Evolutionary conservation across 768 basidiomycete species (phyloP).

Genomic region (Termitomyces sp.): DNA sequence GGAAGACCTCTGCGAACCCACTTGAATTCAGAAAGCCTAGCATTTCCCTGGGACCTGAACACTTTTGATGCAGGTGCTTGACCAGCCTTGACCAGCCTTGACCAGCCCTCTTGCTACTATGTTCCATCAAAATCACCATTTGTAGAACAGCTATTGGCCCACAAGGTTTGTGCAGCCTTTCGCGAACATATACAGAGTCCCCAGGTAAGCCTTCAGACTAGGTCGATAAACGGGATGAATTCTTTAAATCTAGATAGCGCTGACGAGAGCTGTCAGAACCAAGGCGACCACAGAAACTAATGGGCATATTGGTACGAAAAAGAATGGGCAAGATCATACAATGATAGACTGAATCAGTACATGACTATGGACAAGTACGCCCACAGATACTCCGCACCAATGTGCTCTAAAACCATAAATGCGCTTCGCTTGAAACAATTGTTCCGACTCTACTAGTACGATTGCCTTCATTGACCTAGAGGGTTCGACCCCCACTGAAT

Average conservation of each 20-base stretch:
- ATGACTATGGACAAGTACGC: neutral
- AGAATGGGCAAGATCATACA: neutral
- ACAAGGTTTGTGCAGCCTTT: neutral
- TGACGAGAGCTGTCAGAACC: neutral
- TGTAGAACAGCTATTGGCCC: neutral
- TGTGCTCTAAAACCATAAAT: neutral
- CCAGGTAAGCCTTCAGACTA: neutral
- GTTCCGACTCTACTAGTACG: neutral
- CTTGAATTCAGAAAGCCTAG: neutral
- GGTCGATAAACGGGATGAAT: neutral
- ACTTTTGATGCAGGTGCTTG: neutral
- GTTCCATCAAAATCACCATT: neutral
- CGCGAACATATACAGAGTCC: neutral
- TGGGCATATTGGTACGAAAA: neutral
- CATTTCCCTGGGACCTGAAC: neutral
- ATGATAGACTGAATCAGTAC: neutral
- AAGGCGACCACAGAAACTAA: neutral
- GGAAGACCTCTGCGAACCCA: neutral
- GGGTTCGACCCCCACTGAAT: too few relatives aligned
- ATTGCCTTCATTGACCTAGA: neutral
- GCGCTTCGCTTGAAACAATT: neutral
- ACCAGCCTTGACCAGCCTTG: neutral
- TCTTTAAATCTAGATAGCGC: neutral
- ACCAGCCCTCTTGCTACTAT: too few relatives aligned
- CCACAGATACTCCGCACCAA: neutral